Evolutionary conservation across 192 early-diverging fungal genomes (phyloP).

Genomic region (Gorgonomyces haynaldii): DNA sequence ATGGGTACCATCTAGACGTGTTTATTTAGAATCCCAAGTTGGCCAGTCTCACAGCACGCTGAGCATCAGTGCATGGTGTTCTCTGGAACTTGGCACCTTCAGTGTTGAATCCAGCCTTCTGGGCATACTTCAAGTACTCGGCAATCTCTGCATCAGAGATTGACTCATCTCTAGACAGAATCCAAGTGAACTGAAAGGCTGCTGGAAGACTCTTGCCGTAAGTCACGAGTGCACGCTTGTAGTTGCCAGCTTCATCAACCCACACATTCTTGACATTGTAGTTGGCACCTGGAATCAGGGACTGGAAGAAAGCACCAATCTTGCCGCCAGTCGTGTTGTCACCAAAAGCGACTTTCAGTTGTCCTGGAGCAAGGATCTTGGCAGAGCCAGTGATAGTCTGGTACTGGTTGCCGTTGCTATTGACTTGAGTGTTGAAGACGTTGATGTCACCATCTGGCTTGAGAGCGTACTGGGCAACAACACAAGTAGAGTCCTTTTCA

Average conservation of each 20-base stretch:
- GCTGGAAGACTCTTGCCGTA: neutral
- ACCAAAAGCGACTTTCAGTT: conserved; percentile 4
- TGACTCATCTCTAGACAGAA: neutral
- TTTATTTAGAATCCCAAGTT: no score
- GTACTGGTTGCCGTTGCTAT: neutral
- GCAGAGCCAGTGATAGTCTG: neutral
- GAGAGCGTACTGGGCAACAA: conserved; percentile 6
- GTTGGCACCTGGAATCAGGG: neutral
- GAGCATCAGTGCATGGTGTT: no score
- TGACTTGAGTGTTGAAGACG: conserved; percentile 4
- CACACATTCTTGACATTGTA: neutral
- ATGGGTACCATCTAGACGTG: no score
- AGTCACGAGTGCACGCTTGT: neutral
- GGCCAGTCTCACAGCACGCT: no score
- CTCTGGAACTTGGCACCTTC: neutral
- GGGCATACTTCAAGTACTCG: neutral
- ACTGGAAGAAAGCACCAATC: neutral
- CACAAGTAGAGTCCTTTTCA: conserved; percentile 5
- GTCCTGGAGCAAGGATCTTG: neutral
- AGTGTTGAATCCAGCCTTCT: neutral
- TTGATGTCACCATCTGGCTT: neutral
- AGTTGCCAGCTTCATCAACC: neutral
- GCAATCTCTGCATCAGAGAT: conserved; percentile 1
- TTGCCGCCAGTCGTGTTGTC: neutral
- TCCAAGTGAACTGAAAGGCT: neutral